These are phyloP conservation scores for Kwoniella sp. DNA, from an alignment of 768 basidiomycete genomes.

Conservation along the genomic window DNA sequence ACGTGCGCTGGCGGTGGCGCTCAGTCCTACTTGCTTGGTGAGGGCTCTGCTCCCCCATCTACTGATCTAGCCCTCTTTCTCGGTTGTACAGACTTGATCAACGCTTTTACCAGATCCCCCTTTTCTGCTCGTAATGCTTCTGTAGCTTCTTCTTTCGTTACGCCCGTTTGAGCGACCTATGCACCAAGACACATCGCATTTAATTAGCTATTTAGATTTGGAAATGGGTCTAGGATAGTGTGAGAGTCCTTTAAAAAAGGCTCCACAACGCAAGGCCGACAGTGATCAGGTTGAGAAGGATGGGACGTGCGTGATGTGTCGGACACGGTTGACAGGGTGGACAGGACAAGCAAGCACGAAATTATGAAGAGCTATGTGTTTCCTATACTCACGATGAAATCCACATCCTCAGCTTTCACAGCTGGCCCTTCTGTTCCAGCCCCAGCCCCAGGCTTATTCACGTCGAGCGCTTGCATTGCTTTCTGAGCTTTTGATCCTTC, in stretches of 20 bases:
- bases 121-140: conserved; percentile 34
- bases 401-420: conserved; percentile 42
- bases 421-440: not conserved
- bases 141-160: conserved; percentile 33
- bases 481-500: conserved; percentile 44
- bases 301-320: too few species aligned
- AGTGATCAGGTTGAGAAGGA: too few species aligned
- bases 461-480: conserved; percentile 43
- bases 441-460: conserved; percentile 16
- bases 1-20: too few species aligned
- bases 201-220: not conserved
- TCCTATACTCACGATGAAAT: conserved; percentile 47
- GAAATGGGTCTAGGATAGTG: too few species aligned
- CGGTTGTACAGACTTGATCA: conserved; percentile 45
- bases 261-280: too few species aligned
- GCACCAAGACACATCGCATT: not conserved
- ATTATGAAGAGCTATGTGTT: too few species aligned
- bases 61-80: conserved; percentile 38
- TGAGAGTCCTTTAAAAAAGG: too few species aligned
- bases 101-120: conserved; percentile 47
- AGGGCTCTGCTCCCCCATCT: conserved; percentile 32
- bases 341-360: not conserved
- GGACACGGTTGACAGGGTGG: too few species aligned
- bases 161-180: conserved; percentile 40
- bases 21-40: not conserved